A percentile compares a stretch with the other conserved stretches of the same genome.
Conservation (phyloP, 1,139 yeast species). For the Taiozyma sp. region DNA sequence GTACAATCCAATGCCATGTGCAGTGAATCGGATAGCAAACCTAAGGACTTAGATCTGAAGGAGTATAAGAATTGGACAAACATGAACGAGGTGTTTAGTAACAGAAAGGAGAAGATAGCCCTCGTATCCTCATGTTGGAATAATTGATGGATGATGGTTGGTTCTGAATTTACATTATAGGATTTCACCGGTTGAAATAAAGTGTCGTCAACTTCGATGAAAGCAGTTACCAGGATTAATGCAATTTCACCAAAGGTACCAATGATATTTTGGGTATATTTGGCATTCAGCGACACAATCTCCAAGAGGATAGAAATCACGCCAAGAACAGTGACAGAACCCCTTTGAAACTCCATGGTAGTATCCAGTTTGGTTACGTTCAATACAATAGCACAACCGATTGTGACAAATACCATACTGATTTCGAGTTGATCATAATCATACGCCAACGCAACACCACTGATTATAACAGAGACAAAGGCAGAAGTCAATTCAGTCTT, state of each 20-base stretch:
- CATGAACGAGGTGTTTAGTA: conserved; percentile 90
- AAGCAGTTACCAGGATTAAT: conserved; percentile 6
- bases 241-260: conserved; percentile 14
- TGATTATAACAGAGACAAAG: conserved; percentile 20
- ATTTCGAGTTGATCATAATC: conserved; percentile 24
- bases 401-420: conserved; percentile 21
- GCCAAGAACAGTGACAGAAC: conserved; percentile 24
- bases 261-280: conserved; percentile 8
- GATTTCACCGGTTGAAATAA: conserved; percentile 5
- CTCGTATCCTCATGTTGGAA: conserved; percentile 68
- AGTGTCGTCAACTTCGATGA: conserved; percentile 16
- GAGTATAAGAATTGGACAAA: conserved; percentile 88
- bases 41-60: conserved; percentile 85
- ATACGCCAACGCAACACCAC: conserved; percentile 23
- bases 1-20: conserved; percentile 97
- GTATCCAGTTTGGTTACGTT: conserved; percentile 14
- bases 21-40: conserved; percentile 84
- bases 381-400: conserved; percentile 20
- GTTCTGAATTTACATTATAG: conserved; percentile 10
- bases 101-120: conserved; percentile 80
- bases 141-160: conserved; percentile 32
- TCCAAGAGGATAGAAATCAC: conserved; percentile 28
- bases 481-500: conserved; percentile 11
- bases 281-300: conserved; percentile 27
- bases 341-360: conserved; percentile 10